Base-by-base conservation (phyloP, 2,329 filamentous ascomycete species). In the Leptodontidium sp. region DNA sequence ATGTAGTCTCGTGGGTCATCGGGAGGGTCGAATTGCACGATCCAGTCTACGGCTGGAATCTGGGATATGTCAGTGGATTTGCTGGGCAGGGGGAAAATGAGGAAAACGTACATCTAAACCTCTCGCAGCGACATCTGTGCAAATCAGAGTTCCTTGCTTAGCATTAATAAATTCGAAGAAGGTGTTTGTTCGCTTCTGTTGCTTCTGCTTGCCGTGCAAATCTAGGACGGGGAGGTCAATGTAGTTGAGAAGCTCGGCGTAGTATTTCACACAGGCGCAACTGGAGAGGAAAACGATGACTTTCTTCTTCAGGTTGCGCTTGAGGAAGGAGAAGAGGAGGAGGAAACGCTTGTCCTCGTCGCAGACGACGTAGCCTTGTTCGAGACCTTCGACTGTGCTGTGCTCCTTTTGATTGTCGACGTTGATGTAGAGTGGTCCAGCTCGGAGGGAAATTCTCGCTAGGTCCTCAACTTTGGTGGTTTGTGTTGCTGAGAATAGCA, bases 401-500 rank as follows among this genome's bases (percentile, higher is more conserved):
- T 93, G 92, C 80, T 97, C 90, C 82, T 97, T 92, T 77, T 90
- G 85, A 80, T 97, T 88, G 78, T 98, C 95, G 68, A 99, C 96
- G 78, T 98, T 98, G 85, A 99, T 96, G 82, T 98, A 98, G 14
- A 99, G 84, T 1, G 96, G 96, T 2, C 95, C 94, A 0, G 93
- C 91, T 45, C 94, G 89, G 59, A 99, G 86, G 4, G 96, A 99
- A 78, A 99, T 97, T 72, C 96, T 87, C 0, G 96, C 96, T 65
- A 99, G 86, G 81, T 99, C 96, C 82, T 98, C 95, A 74, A 99
- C 96, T 83, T 99, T 98, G 66, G 95, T 98, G 2, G 96, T 99
- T 81, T 98, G 96, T 4, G 96, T 99, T 15, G 96, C 96, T 15
- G 94, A 98, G 85, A 99, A 99, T n/a, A 99, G 88, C 91, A 97